Percentiles rank a stretch among this genome's conserved stretches.
These are phyloP conservation scores for Aureobasidium subglaciale DNA, from an alignment of 2,329 filamentous ascomycete genomes.

Conservation along the genomic window DNA sequence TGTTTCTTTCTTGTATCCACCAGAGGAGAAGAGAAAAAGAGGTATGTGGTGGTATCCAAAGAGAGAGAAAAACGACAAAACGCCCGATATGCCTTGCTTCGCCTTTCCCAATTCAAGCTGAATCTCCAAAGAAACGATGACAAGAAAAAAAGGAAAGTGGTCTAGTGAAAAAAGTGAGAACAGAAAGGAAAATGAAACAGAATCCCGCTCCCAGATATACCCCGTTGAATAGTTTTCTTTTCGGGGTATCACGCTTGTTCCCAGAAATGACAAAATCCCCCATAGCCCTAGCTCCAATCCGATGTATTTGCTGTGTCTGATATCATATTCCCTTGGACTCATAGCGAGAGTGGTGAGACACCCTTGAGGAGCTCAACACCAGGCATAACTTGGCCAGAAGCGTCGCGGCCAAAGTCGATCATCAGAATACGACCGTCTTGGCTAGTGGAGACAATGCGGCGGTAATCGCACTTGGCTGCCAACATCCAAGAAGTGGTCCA, in stretches of 20 bases:
- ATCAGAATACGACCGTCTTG: conserved; percentile 90
- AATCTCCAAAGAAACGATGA: background rate
- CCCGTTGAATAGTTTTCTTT: background rate
- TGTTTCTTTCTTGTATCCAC: background rate
- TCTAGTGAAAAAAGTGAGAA: background rate
- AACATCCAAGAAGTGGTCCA: conserved; percentile 98
- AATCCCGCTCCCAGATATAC: background rate
- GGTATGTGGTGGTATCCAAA: background rate
- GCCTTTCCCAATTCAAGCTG: background rate
- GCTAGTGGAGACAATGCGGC: conserved; percentile 87
- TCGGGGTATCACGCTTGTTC: conserved; percentile 9
- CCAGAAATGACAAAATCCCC: background rate
- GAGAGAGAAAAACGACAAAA: background rate
- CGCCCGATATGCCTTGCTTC: conserved; percentile 2
- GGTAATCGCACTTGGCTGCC: conserved; percentile 90
- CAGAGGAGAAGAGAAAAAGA: background rate
- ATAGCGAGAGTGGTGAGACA: background rate
- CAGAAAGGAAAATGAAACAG: background rate
- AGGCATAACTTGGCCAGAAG: conserved; percentile 21
- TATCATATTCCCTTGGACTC: background rate
- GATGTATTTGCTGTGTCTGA: background rate
- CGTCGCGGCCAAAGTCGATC: conserved; percentile 69
- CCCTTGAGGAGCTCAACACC: conserved; percentile 17
- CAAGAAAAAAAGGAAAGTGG: background rate
- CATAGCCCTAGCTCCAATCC: background rate